Evolutionary conservation across 2,329 filamentous ascomycete species (phyloP).

Genomic region (Aspergillus sojae): DNA sequence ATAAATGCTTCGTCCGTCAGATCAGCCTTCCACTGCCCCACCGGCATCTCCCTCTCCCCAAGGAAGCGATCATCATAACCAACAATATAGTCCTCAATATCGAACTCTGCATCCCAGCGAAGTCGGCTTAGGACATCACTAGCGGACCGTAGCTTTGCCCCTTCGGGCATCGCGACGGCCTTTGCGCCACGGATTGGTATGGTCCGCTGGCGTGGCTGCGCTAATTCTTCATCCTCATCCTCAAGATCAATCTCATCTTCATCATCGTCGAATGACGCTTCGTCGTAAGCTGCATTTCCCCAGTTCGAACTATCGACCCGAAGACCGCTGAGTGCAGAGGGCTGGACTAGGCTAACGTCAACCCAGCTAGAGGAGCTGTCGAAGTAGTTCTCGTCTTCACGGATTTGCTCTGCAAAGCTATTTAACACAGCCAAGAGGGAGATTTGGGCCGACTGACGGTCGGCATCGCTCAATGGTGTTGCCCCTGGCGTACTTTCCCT

Average conservation of each 20-base stretch:
- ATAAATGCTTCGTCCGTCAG: conserved; percentile 14
- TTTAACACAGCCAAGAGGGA: conserved; percentile 5
- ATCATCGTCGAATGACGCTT: not conserved
- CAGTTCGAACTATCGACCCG: conserved; percentile 1
- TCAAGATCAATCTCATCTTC: conserved; percentile 11
- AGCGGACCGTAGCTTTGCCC: conserved; percentile 2
- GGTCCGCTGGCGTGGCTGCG: not conserved
- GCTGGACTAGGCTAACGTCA: conserved; percentile 2
- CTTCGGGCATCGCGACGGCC: not conserved
- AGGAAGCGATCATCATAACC: conserved; percentile 14
- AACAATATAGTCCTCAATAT: conserved; percentile 10
- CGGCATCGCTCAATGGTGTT: not conserved
- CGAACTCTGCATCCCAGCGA: conserved; percentile 5
- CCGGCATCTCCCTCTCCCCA: conserved; percentile 6
- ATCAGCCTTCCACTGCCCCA: conserved; percentile 11
- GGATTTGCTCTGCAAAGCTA: conserved; percentile 7
- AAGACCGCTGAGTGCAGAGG: not conserved
- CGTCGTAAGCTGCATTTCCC: not conserved
- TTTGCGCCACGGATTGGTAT: not conserved
- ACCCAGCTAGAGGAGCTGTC: conserved; percentile 12
- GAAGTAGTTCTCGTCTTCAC: conserved; percentile 12
- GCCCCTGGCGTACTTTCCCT: not conserved
- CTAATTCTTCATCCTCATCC: conserved; percentile 2
- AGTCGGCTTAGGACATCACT: conserved; percentile 10
- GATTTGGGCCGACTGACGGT: conserved; percentile 8